A percentile compares a stretch with the other conserved stretches of the same genome.
These are phyloP conservation scores for Thelonectria discophora DNA, from an alignment of 2,329 filamentous ascomycete genomes.

Conservation along the genomic window DNA sequence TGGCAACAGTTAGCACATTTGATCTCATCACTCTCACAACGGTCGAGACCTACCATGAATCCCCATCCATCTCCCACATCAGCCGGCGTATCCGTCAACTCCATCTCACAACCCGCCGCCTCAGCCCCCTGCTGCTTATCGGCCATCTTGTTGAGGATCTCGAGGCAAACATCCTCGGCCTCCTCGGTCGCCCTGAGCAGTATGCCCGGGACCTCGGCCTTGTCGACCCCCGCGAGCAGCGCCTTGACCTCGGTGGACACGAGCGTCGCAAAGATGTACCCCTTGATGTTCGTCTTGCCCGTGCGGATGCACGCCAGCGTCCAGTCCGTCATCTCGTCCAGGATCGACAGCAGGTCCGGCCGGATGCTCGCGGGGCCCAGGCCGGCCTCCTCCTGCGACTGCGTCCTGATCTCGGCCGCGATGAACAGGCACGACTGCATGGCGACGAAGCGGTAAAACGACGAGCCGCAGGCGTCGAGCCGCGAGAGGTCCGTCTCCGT, in stretches of 20 bases:
- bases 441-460: constrained; percentile 51
- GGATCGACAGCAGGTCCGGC: constrained; percentile 52
- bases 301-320: constrained; percentile 50
- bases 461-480: constrained; percentile 50
- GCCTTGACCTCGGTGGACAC: constrained; percentile 52
- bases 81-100: constrained; percentile 1
- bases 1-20: not conserved
- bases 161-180: constrained; percentile 45
- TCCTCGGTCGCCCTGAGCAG: constrained; percentile 52
- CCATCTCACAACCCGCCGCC: not conserved
- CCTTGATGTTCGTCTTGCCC: constrained; percentile 66
- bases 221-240: constrained; percentile 47
- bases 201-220: constrained; percentile 45
- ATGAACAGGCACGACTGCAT: constrained; percentile 51
- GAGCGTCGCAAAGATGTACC: constrained; percentile 52
- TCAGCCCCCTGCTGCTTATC: constrained; percentile 18
- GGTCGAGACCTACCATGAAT: constrained; percentile 33
- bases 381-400: constrained; percentile 52
- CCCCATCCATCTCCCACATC: constrained; percentile 39
- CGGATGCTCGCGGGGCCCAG: constrained; percentile 47
- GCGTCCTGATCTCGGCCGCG: constrained; percentile 51
- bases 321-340: constrained; percentile 55
- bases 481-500: constrained; percentile 48
- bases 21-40: not conserved
- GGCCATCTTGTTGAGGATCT: constrained; percentile 46